Base-by-base conservation (phyloP, 2,329 filamentous ascomycete genomes). In the Cordyceps javanica region DNA sequence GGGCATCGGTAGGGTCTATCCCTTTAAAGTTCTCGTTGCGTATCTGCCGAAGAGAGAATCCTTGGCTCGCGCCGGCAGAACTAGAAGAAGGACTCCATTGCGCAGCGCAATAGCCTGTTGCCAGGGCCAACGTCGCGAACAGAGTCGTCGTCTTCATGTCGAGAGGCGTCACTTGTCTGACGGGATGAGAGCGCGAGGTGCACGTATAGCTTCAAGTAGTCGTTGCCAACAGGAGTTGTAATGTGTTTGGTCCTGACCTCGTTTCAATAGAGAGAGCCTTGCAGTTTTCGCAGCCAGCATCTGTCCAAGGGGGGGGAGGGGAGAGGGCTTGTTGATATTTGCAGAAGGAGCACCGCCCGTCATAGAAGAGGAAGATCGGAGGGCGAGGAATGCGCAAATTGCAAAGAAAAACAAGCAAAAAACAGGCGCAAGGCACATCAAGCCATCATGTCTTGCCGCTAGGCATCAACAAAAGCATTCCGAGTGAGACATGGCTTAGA, bases 21-120 rank as follows among this genome's bases (percentile, higher is more conserved):
- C 65, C 66, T 9, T 60, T 60, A 61, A 69, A 77, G 0, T 61
- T 53, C 0, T 60, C 50, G 59, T 78, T 79, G 39, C 58, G 60
- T 3, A 74, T 62, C 19, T 73, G 68, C 0, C 61, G 45, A 11
- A 77, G 45, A 0, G 62, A 62, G 52, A 73, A 72, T 2, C 55
- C 45, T 6, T 55, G 58, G 32, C 53, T 23, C 2, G 26, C 46
- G 10, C 28, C 23, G 4, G 19, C 7, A 1, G 30, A 25, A 21
- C 13, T n/a, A 5, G 46, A 25, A 1, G 14, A 7, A 3, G 36
- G 5, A 21, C 19, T n/a, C 55, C 55, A 57, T 51, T 34, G 46
- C 10, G 28, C 23, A 13, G 55, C 36, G 19, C 26, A 34, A 6
- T 36, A 21, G 7, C 36, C 55, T 3, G 46, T 30, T 0, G 30